Conservation (phyloP, 495 filamentous ascomycete species). For the Podospora conica region DNA sequence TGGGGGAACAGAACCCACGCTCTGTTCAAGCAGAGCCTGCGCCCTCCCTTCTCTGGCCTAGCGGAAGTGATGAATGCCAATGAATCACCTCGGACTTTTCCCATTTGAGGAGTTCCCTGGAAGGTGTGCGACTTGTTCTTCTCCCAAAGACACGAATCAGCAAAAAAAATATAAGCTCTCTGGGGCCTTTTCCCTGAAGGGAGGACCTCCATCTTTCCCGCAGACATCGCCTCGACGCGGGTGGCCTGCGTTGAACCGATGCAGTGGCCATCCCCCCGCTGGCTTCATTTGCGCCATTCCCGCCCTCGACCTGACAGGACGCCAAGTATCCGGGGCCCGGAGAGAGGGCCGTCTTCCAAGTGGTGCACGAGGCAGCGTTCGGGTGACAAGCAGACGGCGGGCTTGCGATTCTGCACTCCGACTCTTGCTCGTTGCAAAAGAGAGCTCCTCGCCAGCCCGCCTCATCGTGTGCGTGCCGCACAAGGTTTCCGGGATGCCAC, state of each 20-base stretch:
- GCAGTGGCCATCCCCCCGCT: not conserved
- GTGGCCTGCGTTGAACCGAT: not conserved
- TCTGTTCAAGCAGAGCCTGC: not conserved
- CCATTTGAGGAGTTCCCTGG: not conserved
- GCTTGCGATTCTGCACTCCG: not conserved
- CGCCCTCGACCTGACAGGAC: not conserved
- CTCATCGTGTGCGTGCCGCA: constrained; percentile 11
- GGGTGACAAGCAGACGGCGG: not conserved
- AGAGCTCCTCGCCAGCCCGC: not conserved
- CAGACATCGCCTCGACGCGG: not conserved
- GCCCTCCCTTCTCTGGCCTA: not conserved
- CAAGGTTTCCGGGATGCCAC: constrained; percentile 24
- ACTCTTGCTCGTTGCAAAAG: not conserved
- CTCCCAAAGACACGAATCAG: not conserved
- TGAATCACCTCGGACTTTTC: not conserved
- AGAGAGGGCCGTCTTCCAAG: not conserved
- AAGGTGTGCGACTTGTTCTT: not conserved
- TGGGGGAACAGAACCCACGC: not conserved
- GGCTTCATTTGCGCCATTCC: not conserved
- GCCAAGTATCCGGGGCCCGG: not conserved
- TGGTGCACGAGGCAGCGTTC: not conserved
- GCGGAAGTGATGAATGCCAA: not conserved
- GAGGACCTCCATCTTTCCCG: not conserved
- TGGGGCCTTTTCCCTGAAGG: not conserved
- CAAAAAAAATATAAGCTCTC: not conserved